Evolutionary conservation across 164 flowering plant genomes (phyloP).

Genomic region (Pachysandra terminalis): DNA sequence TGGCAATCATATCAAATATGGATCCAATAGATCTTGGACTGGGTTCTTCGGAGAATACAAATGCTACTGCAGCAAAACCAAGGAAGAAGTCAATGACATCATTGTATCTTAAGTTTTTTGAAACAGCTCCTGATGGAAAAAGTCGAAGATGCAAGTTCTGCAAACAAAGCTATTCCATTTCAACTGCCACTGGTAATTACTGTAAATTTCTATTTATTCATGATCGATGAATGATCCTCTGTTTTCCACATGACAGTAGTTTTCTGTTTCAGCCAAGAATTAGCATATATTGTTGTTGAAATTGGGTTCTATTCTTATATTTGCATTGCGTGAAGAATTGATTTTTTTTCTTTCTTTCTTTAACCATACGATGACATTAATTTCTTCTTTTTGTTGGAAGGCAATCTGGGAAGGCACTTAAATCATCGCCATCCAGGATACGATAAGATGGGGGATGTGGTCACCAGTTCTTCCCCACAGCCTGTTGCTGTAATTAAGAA

Average conservation of each 20-base stretch:
- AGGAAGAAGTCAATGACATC: constrained; percentile 96
- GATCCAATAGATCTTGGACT: constrained; percentile 59
- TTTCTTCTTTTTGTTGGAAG: constrained; percentile 31
- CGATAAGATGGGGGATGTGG: constrained; percentile 50
- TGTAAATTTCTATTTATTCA: constrained; percentile 4
- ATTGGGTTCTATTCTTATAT: background rate
- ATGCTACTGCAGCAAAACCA: constrained; percentile 44
- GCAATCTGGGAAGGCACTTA: constrained; percentile 95
- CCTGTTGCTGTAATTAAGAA: constrained; percentile 40
- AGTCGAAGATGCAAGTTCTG: constrained; percentile 93
- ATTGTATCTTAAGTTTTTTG: constrained; percentile 83
- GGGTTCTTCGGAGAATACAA: constrained; percentile 71
- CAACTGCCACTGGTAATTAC: constrained; percentile 89
- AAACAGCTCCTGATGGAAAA: constrained; percentile 89
- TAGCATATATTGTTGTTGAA: background rate
- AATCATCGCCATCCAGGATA: constrained; percentile 93
- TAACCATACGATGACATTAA: constrained; percentile 1
- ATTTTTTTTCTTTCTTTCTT: background rate
- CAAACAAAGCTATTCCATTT: constrained; percentile 89
- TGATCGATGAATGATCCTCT: background rate
- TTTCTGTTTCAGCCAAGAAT: background rate
- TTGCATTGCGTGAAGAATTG: background rate
- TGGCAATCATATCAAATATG: constrained; percentile 42
- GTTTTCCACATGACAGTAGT: background rate
- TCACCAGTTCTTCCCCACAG: constrained; percentile 36